Conservation (phyloP, 2,329 filamentous ascomycete species). For the Cercospora zeae-maydis region DNA sequence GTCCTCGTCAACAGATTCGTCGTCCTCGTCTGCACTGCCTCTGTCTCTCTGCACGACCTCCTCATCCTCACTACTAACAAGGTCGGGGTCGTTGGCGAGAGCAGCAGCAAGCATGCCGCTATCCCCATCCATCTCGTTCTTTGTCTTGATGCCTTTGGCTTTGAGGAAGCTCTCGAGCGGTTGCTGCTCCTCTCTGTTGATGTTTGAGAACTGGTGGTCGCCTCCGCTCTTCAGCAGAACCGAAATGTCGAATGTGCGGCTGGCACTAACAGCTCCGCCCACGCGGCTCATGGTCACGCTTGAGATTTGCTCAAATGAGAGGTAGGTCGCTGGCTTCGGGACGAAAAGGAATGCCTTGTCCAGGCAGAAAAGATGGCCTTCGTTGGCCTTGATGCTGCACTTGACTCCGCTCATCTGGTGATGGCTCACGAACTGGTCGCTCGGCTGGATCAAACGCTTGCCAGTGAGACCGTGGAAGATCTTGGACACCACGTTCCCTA, state of each 20-base stretch:
- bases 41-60: slow-evolving; percentile 75
- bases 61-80: slow-evolving; percentile 76
- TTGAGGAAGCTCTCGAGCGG: slow-evolving; percentile 98
- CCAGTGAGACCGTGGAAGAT: slow-evolving; percentile 92
- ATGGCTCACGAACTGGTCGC: slow-evolving; percentile 91
- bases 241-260: slow-evolving; percentile 95
- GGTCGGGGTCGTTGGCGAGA: slow-evolving; percentile 70
- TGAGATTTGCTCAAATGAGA: slow-evolving; percentile 87
- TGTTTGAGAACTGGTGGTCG: slow-evolving; percentile 97
- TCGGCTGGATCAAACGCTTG: slow-evolving; percentile 91
- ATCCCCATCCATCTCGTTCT: slow-evolving; percentile 98
- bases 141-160: slow-evolving; percentile 87
- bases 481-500: slow-evolving; percentile 89
- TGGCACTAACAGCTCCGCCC: slow-evolving; percentile 85
- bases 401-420: slow-evolving; percentile 94
- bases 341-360: slow-evolving; percentile 99
- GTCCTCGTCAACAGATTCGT: slow-evolving; percentile 93
- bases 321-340: slow-evolving; percentile 95
- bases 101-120: slow-evolving; percentile 69
- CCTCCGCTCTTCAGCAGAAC: slow-evolving; percentile 83
- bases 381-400: slow-evolving; percentile 99
- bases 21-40: slow-evolving; percentile 91
- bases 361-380: slow-evolving; percentile 93
- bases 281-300: slow-evolving; percentile 95
- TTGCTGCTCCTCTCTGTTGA: slow-evolving; percentile 96